Conservation (phyloP, 176 grass and related monocot species). For the Triticum monococcum region DNA sequence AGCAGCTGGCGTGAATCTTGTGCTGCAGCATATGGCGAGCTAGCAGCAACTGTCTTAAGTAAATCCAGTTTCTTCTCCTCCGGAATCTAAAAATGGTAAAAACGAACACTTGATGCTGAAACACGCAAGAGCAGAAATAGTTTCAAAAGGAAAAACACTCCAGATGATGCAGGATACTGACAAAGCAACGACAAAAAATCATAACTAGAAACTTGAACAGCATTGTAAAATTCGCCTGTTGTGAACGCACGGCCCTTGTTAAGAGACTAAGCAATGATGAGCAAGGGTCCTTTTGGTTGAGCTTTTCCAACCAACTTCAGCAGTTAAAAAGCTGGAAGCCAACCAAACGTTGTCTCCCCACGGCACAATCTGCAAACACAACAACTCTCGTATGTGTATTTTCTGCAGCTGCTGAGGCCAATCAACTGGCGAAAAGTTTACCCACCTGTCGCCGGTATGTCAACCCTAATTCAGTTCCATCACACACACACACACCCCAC, state of each 20-base stretch:
- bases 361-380: too few species aligned
- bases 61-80: conserved; percentile 95
- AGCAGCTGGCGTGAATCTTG: conserved; percentile 98
- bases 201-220: neutral
- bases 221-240: neutral
- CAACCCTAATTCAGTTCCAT: too few species aligned
- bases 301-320: too few species aligned
- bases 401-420: too few species aligned
- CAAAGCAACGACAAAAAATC: neutral
- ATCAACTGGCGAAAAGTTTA: too few species aligned
- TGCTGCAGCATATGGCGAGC: conserved; percentile 75
- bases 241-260: neutral
- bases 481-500: too few species aligned
- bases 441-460: too few species aligned
- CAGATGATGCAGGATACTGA: neutral
- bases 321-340: too few species aligned
- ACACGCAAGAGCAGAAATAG: neutral
- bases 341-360: too few species aligned
- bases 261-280: neutral
- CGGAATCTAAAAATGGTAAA: conserved; percentile 55
- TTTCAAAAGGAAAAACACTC: neutral
- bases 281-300: neutral
- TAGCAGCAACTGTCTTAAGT: conserved; percentile 90
- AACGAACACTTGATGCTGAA: neutral
- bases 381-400: too few species aligned